Evolutionary conservation across 2,329 filamentous ascomycete species (phyloP).

Genomic region (Arthrobotrys musiformis): DNA sequence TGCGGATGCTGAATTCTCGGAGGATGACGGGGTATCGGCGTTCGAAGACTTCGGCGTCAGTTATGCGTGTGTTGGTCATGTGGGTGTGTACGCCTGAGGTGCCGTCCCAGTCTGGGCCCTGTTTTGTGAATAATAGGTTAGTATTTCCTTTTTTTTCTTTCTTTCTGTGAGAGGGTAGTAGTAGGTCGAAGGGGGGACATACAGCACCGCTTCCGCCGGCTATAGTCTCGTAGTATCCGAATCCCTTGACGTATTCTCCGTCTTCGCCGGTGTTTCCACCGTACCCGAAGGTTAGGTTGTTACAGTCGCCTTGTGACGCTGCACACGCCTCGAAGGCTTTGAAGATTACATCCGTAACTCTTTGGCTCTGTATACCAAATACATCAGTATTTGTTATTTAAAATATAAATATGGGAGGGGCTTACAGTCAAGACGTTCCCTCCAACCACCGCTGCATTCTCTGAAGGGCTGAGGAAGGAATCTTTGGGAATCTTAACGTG

Average conservation of each 20-base stretch:
- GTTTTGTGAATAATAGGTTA: not conserved
- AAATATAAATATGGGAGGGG: not conserved
- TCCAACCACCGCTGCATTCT: slow-evolving; percentile 81
- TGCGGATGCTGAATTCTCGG: slow-evolving; percentile 74
- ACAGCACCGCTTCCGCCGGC: slow-evolving; percentile 77
- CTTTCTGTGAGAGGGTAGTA: not conserved
- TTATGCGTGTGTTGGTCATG: slow-evolving; percentile 88
- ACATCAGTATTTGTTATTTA: not conserved
- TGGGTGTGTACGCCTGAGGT: slow-evolving; percentile 81
- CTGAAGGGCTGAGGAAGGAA: slow-evolving; percentile 78
- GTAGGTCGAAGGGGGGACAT: slow-evolving; percentile 7
- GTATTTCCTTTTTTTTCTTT: not conserved
- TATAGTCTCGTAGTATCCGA: slow-evolving; percentile 89
- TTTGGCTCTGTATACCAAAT: slow-evolving; percentile 67
- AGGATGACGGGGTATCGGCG: slow-evolving; percentile 79
- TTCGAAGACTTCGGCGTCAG: slow-evolving; percentile 82
- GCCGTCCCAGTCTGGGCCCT: slow-evolving; percentile 76
- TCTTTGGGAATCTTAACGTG: slow-evolving; percentile 77
- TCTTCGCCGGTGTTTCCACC: slow-evolving; percentile 71
- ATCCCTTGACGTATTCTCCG: slow-evolving; percentile 74
- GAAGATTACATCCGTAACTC: slow-evolving; percentile 84
- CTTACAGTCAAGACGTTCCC: slow-evolving; percentile 79
- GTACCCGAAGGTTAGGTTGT: slow-evolving; percentile 86
- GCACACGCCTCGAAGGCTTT: slow-evolving; percentile 82
- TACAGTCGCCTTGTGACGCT: slow-evolving; percentile 81